Conservation (phyloP, 2,329 filamentous ascomycete genomes). For the Colletotrichum sansevieriae region DNA sequence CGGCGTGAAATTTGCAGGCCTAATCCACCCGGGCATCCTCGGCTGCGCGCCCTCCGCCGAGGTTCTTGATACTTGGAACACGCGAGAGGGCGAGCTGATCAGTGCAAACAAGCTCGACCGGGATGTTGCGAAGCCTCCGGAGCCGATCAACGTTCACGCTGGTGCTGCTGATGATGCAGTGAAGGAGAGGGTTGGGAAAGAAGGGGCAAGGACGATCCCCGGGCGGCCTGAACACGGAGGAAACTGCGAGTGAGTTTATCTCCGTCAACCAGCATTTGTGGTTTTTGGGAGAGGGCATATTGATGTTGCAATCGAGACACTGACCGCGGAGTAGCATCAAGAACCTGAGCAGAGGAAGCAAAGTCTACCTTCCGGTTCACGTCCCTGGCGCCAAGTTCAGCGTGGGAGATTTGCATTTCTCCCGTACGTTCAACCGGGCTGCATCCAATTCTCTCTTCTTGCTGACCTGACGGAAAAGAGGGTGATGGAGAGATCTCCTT, state of each 20-base stretch:
- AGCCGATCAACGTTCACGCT: constrained; percentile 79
- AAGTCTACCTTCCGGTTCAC: constrained; percentile 90
- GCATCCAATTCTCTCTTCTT: too few species aligned
- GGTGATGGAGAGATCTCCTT: constrained; percentile 94
- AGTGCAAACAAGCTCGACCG: constrained; percentile 74
- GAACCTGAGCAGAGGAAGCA: constrained; percentile 82
- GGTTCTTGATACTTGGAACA: constrained; percentile 85
- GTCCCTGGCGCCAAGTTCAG: constrained; percentile 89
- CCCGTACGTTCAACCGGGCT: constrained; percentile 58
- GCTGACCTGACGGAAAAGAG: constrained; percentile 54
- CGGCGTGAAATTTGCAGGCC: constrained; percentile 86
- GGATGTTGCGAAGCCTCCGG: constrained; percentile 82
- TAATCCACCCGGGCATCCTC: constrained; percentile 93
- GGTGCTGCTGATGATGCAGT: constrained; percentile 71
- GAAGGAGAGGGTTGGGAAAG: constrained; percentile 76
- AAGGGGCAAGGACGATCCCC: constrained; percentile 89
- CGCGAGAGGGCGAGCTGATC: constrained; percentile 84
- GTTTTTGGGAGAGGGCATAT: too few species aligned
- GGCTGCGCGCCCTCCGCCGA: constrained; percentile 87
- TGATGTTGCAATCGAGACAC: not conserved
- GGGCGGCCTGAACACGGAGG: constrained; percentile 89
- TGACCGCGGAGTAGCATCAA: constrained; percentile 69
- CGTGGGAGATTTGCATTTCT: constrained; percentile 90
- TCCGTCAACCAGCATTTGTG: not conserved
- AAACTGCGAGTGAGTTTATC: constrained; percentile 75